Evolutionary conservation across 148 eudicot genomes (phyloP), one percentile per base, ranked within the genome.

Genomic region (Nepenthes gracilis): DNA sequence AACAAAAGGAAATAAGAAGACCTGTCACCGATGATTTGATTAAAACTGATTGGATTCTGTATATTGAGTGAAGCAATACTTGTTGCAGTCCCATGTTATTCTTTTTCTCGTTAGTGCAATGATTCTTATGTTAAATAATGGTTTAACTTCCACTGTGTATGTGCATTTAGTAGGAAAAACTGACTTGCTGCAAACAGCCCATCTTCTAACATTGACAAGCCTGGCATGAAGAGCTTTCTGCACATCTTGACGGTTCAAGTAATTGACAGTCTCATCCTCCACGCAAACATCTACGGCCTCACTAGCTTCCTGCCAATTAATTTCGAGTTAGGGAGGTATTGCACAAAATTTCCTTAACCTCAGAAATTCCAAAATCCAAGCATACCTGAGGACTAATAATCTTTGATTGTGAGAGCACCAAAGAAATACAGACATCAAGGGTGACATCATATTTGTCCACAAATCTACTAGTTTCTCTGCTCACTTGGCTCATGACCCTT

Each of bases 391-490:
- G 99, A 64, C 78, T 77, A 59, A 93, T 70, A 49, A 82, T 75
- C 72, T 88, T 83, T 55, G 99, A 86, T 59, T 93, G 99, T 9
- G 96, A 80, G n/a, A 93, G 79, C 35, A 93, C 84, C 0, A 91
- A 81, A 53, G 96, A 71, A 45, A 89, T 82, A 60, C 99, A 93
- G 58, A 93, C 95, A 67, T 93, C 96, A 5, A 93, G 92, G 9
- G 99, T 93, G 64, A 93, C 96, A 76, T 93, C 99, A 66, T 93
- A 93, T 52, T 79, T 85, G 74, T 93, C 96, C 52, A 93, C 96
- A 77, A 89, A 93, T 64, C 61, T 86, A 64, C 99, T 89, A 34
- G 95, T 93, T 78, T 93, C 99, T 47, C 59, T 84, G 47, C 68
- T 74, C 49, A 89, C 96, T 73, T 81, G 92, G 64, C 75, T 67